Evolutionary conservation across 495 filamentous ascomycete species (phyloP).

Genomic region (Aspergillus leporis): DNA sequence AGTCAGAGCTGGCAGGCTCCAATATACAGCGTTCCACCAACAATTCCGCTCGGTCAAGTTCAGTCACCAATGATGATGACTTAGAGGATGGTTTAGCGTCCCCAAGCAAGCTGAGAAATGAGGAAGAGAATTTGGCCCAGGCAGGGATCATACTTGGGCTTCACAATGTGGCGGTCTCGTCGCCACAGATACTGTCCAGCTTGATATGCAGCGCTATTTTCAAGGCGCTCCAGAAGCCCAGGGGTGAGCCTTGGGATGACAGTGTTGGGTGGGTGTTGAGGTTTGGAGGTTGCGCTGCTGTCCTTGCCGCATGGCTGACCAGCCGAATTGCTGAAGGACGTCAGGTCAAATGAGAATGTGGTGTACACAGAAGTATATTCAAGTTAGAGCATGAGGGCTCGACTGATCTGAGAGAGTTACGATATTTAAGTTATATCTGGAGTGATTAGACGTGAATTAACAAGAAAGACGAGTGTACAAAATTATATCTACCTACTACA

Average conservation of each 20-base stretch:
- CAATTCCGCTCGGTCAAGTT: neutral
- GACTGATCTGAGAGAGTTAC: conserved; percentile 5
- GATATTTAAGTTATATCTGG: neutral
- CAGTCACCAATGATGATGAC: conserved; percentile 18
- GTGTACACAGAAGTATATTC: conserved; percentile 5
- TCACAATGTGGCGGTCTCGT: conserved; percentile 87
- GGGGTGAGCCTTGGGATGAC: conserved; percentile 77
- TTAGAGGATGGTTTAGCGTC: conserved; percentile 28
- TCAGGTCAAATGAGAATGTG: conserved; percentile 4
- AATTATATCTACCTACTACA: too few relatives aligned
- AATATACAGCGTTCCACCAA: conserved; percentile 7
- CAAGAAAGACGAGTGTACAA: neutral
- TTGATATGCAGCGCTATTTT: conserved; percentile 80
- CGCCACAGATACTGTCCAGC: conserved; percentile 86
- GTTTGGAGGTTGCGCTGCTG: conserved; percentile 73
- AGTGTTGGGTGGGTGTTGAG: conserved; percentile 84
- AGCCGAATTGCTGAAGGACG: conserved; percentile 42
- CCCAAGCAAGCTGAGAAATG: conserved; percentile 16
- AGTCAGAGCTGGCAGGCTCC: conserved; percentile 19
- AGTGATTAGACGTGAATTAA: neutral
- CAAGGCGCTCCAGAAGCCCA: conserved; percentile 74
- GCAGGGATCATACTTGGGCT: conserved; percentile 87
- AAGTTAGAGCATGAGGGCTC: too few relatives aligned
- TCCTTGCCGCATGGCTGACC: conserved; percentile 72
- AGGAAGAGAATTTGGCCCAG: conserved; percentile 50